Evolutionary conservation across 768 basidiomycete species (phyloP), one percentile per base, ranked within the genome.

Genomic region (Mycena belliarum): DNA sequence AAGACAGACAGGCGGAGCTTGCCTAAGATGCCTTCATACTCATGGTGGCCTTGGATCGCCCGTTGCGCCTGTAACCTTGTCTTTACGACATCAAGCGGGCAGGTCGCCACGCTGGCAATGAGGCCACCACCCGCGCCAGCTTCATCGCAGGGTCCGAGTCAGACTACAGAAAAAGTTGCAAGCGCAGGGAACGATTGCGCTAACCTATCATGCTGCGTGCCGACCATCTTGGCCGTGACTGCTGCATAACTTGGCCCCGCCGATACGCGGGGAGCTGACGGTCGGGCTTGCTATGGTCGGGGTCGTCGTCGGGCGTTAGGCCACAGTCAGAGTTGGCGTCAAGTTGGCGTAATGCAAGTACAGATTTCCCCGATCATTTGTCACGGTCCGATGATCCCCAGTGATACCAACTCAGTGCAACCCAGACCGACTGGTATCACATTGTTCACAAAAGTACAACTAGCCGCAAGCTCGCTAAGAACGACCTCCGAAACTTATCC

Each of bases 31-130:
- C 93, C 91, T 63, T 87, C 75, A 72, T 96, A 96, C 18, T 83
- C 86, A 59, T 77, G 74, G 61, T 90, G 83, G 24, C 90, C 89
- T 32, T 78, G 80, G 24, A 87, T 73, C 18, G 81, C 79, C 46
- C 86, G 82, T 72, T 97, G 95, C n/a, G 97, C 97, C 75, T 99
- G 97, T 48, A 99, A 74, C 64, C 93, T 92, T 4, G 97, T 99
- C 80, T 98, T 99, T 74, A 99, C 81, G 54, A 99, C 96, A 73
- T 99, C 97, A 47, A 99, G 81, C 12, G 97, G 97, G 73, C 97
- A 99, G 8, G 96, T 98, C 55, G 93, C 91, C 60, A 98, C 79
- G 73, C 89, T 91, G 49, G 93, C 90, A 63, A 94, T 88, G 60
- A 99, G 79, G 57, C 97, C 97, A 52, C 96, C 94, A 28, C 94